Percentiles rank a stretch among this genome's conserved stretches.
Conservation (phyloP, 2,329 filamentous ascomycete species). For the Colletotrichum musicola region DNA sequence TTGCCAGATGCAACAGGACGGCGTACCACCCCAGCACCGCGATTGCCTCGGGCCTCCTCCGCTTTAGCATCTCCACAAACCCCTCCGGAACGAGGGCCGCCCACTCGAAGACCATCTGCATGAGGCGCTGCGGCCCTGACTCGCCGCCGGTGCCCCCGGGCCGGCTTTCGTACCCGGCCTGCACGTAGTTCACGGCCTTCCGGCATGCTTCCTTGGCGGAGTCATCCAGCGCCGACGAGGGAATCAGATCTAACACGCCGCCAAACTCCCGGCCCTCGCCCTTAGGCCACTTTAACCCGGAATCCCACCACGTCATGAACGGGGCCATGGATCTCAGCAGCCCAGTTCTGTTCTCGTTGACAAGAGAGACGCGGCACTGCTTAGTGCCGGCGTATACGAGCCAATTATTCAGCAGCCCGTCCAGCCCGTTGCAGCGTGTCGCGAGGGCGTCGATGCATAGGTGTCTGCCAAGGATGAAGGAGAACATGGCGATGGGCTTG, state of each 20-base stretch:
- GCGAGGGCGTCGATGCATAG: conserved; percentile 50
- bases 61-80: conserved; percentile 43
- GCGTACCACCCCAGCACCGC: conserved; percentile 46
- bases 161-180: conserved; percentile 35
- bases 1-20: conserved; percentile 44
- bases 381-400: conserved; percentile 46
- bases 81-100: conserved; percentile 41
- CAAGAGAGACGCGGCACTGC: conserved; percentile 42
- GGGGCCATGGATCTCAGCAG: conserved; percentile 1
- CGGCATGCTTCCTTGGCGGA: conserved; percentile 30
- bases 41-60: conserved; percentile 43
- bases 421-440: conserved; percentile 41
- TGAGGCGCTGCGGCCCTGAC: conserved; percentile 1
- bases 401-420: conserved; percentile 48
- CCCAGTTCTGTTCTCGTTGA: conserved; percentile 8
- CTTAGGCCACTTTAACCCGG: background rate
- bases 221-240: conserved; percentile 44
- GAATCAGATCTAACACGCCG: conserved; percentile 27
- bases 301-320: conserved; percentile 5
- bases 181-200: conserved; percentile 41
- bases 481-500: conserved; percentile 50
- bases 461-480: conserved; percentile 49
- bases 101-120: conserved; percentile 47
- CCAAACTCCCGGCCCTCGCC: background rate
- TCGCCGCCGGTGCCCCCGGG: conserved; percentile 11